These are phyloP conservation scores for Chrysoporthe austroafricana DNA, from an alignment of 2,329 filamentous ascomycete species.

Conservation along the genomic window DNA sequence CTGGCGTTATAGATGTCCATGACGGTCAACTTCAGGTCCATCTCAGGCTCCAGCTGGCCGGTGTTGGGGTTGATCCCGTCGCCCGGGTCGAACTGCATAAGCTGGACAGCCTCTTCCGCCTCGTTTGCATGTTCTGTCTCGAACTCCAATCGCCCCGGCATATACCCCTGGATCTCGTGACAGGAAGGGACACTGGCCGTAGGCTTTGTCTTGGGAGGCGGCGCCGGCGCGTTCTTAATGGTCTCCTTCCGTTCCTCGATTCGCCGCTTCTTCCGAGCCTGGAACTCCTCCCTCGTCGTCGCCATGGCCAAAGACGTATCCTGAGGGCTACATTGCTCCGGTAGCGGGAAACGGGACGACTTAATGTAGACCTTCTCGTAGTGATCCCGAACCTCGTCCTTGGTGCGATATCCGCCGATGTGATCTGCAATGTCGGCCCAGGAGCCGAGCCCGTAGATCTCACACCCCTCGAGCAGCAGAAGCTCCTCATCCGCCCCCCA, in stretches of 20 bases:
- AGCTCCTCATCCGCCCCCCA: constrained; percentile 98
- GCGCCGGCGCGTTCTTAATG: constrained; percentile 79
- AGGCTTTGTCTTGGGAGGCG: constrained; percentile 91
- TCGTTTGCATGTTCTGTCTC: constrained; percentile 98
- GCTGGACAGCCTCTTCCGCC: constrained; percentile 95
- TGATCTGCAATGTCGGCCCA: constrained; percentile 99
- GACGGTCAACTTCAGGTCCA: constrained; percentile 95
- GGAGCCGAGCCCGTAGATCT: constrained; percentile 94
- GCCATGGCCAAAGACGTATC: constrained; percentile 79
- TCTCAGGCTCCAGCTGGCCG: constrained; percentile 88
- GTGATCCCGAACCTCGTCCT: constrained; percentile 94
- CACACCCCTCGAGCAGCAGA: constrained; percentile 88
- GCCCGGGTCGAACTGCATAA: constrained; percentile 97
- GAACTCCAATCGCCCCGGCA: constrained; percentile 96
- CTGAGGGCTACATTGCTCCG: constrained; percentile 80
- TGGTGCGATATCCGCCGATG: constrained; percentile 91
- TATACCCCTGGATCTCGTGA: constrained; percentile 97
- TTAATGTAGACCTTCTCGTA: constrained; percentile 88
- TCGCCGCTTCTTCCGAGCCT: constrained; percentile 85
- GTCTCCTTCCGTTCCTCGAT: constrained; percentile 92
- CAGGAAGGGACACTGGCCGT: constrained; percentile 94
- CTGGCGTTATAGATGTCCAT: constrained; percentile 98
- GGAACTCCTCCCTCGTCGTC: constrained; percentile 89
- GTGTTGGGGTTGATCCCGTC: constrained; percentile 87
- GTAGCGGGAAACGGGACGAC: constrained; percentile 82